These are phyloP conservation scores for Starmerella stellata DNA, from an alignment of 805 yeast genomes.

Conservation along the genomic window DNA sequence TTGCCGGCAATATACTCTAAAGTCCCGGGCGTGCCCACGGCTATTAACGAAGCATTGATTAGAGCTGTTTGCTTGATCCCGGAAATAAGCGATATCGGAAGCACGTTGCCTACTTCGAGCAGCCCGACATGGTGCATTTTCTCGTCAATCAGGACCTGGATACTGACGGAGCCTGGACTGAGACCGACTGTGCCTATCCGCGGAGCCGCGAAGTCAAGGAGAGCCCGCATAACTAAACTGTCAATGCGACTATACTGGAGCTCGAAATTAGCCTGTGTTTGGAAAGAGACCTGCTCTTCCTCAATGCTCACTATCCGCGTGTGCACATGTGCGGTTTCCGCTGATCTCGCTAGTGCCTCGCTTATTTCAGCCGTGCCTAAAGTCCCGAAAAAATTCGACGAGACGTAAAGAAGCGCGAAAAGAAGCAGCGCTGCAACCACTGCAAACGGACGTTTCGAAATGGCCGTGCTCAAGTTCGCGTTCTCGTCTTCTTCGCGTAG, in stretches of 20 bases:
- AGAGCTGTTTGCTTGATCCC: not conserved
- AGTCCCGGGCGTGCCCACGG: slow-evolving; percentile 3
- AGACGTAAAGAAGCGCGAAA: slow-evolving; percentile 6
- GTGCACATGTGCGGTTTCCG: slow-evolving; percentile 3
- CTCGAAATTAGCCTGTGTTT: not conserved
- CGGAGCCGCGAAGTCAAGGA: not conserved
- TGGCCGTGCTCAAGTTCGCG: slow-evolving; percentile 5
- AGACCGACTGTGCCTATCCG: slow-evolving; percentile 3
- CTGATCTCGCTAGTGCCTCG: slow-evolving; percentile 1
- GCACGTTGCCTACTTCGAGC: not conserved
- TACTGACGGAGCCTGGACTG: slow-evolving; percentile 1
- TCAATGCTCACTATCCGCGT: slow-evolving; percentile 1
- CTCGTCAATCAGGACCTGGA: not conserved
- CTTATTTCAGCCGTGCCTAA: slow-evolving; percentile 2
- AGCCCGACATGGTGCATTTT: not conserved
- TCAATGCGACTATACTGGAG: slow-evolving; percentile 7
- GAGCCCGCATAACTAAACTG: not conserved
- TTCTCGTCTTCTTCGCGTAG: slow-evolving; percentile 11
- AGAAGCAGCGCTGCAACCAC: slow-evolving; percentile 9
- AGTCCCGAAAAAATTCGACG: slow-evolving; percentile 1
- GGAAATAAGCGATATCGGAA: not conserved
- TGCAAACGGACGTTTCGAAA: slow-evolving; percentile 11
- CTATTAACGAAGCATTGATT: not conserved
- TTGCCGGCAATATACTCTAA: slow-evolving; percentile 5
- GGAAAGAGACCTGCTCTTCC: slow-evolving; percentile 1